A percentile compares a stretch with the other conserved stretches of the same genome.
phyloP scores from a whole-genome alignment of 164 flowering plant genomes.

The Cinnamomum chago region DNA sequence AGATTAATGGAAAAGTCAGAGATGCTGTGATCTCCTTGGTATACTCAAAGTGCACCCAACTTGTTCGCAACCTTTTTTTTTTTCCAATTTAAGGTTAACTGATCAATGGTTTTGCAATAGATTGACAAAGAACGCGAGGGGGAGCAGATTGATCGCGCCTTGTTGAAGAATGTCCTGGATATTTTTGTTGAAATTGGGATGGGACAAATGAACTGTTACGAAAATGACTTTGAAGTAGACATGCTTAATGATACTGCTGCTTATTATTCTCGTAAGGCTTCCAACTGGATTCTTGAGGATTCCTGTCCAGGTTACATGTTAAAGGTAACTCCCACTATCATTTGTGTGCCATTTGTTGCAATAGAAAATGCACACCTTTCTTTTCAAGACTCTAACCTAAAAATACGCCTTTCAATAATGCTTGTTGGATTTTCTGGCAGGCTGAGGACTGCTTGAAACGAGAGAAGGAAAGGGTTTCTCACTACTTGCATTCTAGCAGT shows the following conservation, averaged over 20 bases:
- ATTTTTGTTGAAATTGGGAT: conserved; percentile 86
- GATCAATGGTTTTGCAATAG: not conserved
- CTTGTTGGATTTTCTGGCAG: conserved; percentile 29
- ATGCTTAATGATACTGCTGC: conserved; percentile 66
- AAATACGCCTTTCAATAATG: not conserved
- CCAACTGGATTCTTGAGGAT: conserved; percentile 76
- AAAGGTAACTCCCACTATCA: conserved; percentile 35
- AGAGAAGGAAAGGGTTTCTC: conserved; percentile 83
- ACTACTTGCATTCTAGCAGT: conserved; percentile 78
- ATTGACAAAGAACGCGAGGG: conserved; percentile 26
- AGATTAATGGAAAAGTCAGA: conserved; percentile 17
- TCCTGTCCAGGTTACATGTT: conserved; percentile 88
- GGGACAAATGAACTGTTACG: conserved; percentile 65
- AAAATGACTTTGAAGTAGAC: conserved; percentile 56
- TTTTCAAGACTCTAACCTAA: not conserved
- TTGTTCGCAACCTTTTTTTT: not conserved
- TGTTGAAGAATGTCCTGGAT: conserved; percentile 70
- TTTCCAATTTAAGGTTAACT: not conserved
- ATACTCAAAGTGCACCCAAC: not conserved
- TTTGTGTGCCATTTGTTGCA: not conserved
- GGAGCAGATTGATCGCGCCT: conserved; percentile 78
- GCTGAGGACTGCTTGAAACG: conserved; percentile 81
- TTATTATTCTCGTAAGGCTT: conserved; percentile 79
- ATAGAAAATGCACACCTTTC: not conserved
- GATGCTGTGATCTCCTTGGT: conserved; percentile 23